Conservation (phyloP, 306 rosid genomes). For the Crotalaria pallida region DNA sequence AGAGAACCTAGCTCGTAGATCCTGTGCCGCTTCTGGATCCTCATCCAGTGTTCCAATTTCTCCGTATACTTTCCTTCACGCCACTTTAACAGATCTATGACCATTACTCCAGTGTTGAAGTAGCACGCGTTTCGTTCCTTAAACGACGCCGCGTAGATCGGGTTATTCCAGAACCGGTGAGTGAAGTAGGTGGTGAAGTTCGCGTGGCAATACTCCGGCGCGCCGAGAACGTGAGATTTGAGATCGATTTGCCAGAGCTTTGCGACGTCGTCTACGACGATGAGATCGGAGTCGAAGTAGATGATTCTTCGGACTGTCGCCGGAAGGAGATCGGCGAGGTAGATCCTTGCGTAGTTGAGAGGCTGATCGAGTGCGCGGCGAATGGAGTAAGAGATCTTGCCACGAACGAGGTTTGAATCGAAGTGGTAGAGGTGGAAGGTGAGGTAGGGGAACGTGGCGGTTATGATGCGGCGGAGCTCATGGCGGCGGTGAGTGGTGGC, state of each 20-base stretch:
- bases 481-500: slow-evolving; percentile 42
- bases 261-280: slow-evolving; percentile 85
- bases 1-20: slow-evolving; percentile 85
- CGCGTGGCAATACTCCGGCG: slow-evolving; percentile 92
- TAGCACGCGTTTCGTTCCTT: slow-evolving; percentile 57
- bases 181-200: slow-evolving; percentile 87
- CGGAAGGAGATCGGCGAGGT: slow-evolving; percentile 68
- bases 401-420: slow-evolving; percentile 65
- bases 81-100: slow-evolving; percentile 80
- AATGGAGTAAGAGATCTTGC: slow-evolving; percentile 76
- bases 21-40: slow-evolving; percentile 68
- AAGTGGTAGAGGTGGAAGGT: slow-evolving; percentile 64
- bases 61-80: slow-evolving; percentile 63
- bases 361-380: slow-evolving; percentile 91
- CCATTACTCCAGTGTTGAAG: slow-evolving; percentile 97
- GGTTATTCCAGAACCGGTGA: slow-evolving; percentile 58
- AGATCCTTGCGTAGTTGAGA: slow-evolving; percentile 83
- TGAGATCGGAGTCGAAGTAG: slow-evolving; percentile 86
- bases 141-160: slow-evolving; percentile 46
- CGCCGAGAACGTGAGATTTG: slow-evolving; percentile 59
- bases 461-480: slow-evolving; percentile 59
- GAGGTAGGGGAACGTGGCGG: slow-evolving; percentile 71
- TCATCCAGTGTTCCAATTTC: slow-evolving; percentile 80
- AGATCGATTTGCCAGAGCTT: slow-evolving; percentile 75
- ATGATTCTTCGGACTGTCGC: slow-evolving; percentile 55